phyloP scores from a whole-genome alignment of 352 stramenopile genomes.

The Pythium scleroteichum region DNA sequence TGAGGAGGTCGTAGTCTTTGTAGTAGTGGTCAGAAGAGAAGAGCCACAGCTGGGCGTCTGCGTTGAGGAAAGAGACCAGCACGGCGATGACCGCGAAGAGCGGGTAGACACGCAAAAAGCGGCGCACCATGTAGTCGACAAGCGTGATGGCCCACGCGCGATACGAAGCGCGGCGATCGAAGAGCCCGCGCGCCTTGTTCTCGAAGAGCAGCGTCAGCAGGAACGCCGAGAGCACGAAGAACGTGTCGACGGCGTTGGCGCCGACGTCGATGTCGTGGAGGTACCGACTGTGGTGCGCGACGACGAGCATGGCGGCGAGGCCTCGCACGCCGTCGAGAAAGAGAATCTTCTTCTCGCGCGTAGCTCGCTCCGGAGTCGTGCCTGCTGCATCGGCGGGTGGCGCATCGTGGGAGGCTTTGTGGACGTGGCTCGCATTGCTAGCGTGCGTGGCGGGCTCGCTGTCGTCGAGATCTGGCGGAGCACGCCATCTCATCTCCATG shows the following conservation, averaged over 20 bases:
- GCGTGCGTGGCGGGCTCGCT: too few species aligned
- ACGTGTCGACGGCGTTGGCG: constrained; percentile 35
- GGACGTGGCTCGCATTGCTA: too few species aligned
- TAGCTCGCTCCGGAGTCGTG: too few species aligned
- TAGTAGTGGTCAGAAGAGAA: not conserved
- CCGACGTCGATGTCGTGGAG: constrained; percentile 33
- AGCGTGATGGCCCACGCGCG: constrained; percentile 29
- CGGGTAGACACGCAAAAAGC: constrained; percentile 23
- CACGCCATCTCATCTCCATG: too few species aligned
- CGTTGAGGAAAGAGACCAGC: constrained; percentile 19
- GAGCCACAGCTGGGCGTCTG: not conserved
- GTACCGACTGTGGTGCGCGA: not conserved
- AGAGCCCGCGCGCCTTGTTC: constrained; percentile 33
- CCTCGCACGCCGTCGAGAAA: constrained; percentile 1
- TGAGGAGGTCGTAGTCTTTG: not conserved
- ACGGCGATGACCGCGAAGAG: constrained; percentile 30
- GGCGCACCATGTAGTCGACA: constrained; percentile 35
- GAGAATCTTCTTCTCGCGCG: not conserved
- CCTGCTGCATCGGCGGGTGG: too few species aligned
- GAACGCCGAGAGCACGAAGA: constrained; percentile 50
- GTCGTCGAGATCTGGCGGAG: too few species aligned
- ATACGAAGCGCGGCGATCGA: constrained; percentile 25
- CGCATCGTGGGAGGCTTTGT: too few species aligned
- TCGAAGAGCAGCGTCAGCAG: constrained; percentile 47
- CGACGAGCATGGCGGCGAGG: not conserved